Evolutionary conservation across 805 yeast genomes (phyloP), one percentile per base, ranked within the genome.

Genomic region (Kodamaea hsintzibuensis): DNA sequence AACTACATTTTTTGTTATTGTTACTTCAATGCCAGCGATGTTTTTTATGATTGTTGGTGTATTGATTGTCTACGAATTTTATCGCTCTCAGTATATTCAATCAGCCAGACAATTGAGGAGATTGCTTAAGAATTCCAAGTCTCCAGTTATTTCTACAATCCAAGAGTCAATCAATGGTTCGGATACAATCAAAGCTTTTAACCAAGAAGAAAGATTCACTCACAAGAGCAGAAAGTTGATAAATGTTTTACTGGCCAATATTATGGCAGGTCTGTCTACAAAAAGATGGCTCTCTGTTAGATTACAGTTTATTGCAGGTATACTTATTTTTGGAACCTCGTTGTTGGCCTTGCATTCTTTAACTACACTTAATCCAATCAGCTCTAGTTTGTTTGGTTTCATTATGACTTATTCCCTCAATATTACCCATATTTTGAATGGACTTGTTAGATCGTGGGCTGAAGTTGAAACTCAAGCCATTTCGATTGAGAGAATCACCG

Each of bases 131-230:
- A 77, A 83, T 16, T 79, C 93, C 5, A 79, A 82, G 62, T 82
- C 89, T 51, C 97, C 97, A 2, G 82, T 90, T 13, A 88, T 82
- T 72, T 87, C 96, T 0, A 91, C 87, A 59, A 78, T 91, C 57
- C 92, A 89, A 64, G 97, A 91, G 64, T 84, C 91, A 1, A 71
- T 91, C 45, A 80, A 79, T 33, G 97, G 97, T 7, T 81, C 86
- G 18, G 83, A 84, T 44, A 91, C 96, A 0, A 84, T 91, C 51
- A 77, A 86, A 45, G 97, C 97, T 0, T 92, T 80, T 63, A 73
- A 78, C 12, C 95, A 89, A 58, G 69, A 69, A 22, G 77, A 74
- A 3, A 76, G 96, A 53, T 91, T 91, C 69, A 73, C 73, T 18
- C 79, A 68, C 62, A 76, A 82, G 53, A 86, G 85, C 65, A 66